These are phyloP conservation scores for Collybiopsis luxurians DNA, from an alignment of 768 basidiomycete species.

Conservation along the genomic window DNA sequence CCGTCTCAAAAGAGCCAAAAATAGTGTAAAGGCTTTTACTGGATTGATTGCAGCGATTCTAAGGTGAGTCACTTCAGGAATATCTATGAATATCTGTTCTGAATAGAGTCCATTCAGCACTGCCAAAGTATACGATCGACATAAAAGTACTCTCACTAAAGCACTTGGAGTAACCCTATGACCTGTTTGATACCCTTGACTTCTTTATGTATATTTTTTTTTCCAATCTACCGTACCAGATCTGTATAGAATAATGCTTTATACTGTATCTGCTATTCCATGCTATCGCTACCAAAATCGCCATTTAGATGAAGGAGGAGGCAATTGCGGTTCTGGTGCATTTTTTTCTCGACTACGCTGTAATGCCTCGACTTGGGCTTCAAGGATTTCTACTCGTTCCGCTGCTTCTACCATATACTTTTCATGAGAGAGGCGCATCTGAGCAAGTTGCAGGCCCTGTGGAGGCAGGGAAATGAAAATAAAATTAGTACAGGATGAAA, in stretches of 20 bases:
- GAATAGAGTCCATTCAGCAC: no score
- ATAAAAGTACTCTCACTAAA: slow-evolving; percentile 62
- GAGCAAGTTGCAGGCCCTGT: slow-evolving; percentile 67
- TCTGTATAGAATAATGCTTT: not conserved
- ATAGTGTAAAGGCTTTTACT: slow-evolving; percentile 58
- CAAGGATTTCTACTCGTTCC: slow-evolving; percentile 49
- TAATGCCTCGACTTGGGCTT: slow-evolving; percentile 53
- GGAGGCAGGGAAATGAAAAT: not conserved
- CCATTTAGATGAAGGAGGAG: slow-evolving; percentile 1
- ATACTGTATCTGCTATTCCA: not conserved
- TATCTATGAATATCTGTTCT: no score
- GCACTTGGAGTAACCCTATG: slow-evolving; percentile 22
- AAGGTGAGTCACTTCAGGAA: slow-evolving; percentile 47
- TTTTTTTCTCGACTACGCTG: slow-evolving; percentile 26
- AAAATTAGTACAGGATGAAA: not conserved
- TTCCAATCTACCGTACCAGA: not conserved
- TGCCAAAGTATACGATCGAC: slow-evolving; percentile 73
- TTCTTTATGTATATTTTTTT: not conserved
- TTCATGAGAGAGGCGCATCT: slow-evolving; percentile 65
- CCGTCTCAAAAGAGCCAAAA: slow-evolving; percentile 57
- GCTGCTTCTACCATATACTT: slow-evolving; percentile 65
- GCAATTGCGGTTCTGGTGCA: slow-evolving; percentile 1
- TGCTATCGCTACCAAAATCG: slow-evolving; percentile 1
- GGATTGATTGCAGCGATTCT: slow-evolving; percentile 71
- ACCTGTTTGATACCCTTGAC: not conserved